phyloP scores from a whole-genome alignment of 2,329 filamentous ascomycete species.

The Fusarium scirpi region DNA sequence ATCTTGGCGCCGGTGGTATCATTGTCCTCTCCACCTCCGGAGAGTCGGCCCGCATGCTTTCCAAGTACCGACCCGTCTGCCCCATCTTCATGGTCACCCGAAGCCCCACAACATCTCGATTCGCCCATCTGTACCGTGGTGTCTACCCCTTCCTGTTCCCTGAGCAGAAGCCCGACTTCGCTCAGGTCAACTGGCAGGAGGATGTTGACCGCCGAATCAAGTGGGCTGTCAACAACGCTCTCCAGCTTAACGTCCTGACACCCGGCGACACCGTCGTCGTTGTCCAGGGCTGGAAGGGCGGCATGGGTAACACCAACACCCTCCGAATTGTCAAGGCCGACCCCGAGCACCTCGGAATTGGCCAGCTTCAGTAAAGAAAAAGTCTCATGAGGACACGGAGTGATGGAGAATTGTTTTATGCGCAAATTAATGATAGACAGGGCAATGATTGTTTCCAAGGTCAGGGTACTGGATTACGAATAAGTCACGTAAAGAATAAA shows the following conservation, averaged over 20 bases:
- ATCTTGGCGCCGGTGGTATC: conserved; percentile 96
- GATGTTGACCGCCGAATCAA: conserved; percentile 97
- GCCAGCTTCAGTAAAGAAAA: conserved; percentile 52
- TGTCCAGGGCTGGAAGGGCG: conserved; percentile 91
- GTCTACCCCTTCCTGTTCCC: conserved; percentile 98
- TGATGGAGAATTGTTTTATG: conserved; percentile 42
- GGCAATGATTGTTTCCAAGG: conserved; percentile 45
- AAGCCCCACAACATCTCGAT: conserved; percentile 84
- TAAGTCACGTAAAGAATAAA: conserved; percentile 42
- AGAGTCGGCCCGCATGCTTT: conserved; percentile 91
- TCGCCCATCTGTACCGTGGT: conserved; percentile 94
- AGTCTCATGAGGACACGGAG: conserved; percentile 22
- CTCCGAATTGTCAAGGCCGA: conserved; percentile 73
- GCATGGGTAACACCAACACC: conserved; percentile 93
- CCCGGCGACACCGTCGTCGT: conserved; percentile 82
- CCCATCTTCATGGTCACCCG: conserved; percentile 99
- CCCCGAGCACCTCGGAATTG: conserved; percentile 68
- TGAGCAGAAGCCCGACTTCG: conserved; percentile 94
- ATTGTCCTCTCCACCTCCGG: conserved; percentile 96
- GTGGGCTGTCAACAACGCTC: conserved; percentile 91
- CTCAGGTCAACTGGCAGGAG: conserved; percentile 95
- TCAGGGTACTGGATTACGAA: conserved; percentile 45
- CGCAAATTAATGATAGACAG: conserved; percentile 50
- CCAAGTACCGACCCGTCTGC: conserved; percentile 98
- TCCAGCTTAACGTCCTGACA: conserved; percentile 81